Evolutionary conservation across 2,329 filamentous ascomycete genomes (phyloP), one percentile per base, ranked within the genome.

Genomic region (Paraconiothyrium brasiliense): DNA sequence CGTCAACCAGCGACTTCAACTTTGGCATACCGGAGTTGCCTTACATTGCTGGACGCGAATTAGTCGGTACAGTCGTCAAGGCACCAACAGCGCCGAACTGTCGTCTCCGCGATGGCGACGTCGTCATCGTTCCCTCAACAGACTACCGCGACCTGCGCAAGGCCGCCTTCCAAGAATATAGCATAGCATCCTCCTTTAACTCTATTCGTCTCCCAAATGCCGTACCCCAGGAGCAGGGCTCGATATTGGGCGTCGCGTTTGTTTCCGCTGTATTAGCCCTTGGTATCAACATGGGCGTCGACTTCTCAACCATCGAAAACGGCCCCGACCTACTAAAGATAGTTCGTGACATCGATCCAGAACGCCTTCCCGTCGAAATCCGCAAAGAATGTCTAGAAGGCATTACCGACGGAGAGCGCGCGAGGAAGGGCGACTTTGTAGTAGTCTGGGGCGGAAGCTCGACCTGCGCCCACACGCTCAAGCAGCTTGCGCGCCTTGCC

Each of bases 381-480:
- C 78, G 83, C 2, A 73, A 82, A 4, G 90, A 93, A 72, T 89
- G 88, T 59, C 82, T 91, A n/a, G 73, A 82, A 0, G 83, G 84
- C 0, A 86, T 90, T 6, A 65, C 72, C 0, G 70, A 79, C 1
- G 69, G 74, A 0, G 88, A 91, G 64, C 80, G 88, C 9, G 85
- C 88, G 0, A 80, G 81, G 46, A 67, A 77, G 0, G 90, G 89
- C 0, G 90, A 93, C 62, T 93, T 89, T 86, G 78, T 93, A 43
- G 87, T 87, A 1, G 86, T 93, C 50, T 93, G 91, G 90, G 91
- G 91, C 59, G 91, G 75, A 8, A 92, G 89, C 1, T 90, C 89
- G 0, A 92, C 89, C 0, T 91, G 89, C 1, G 91, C 90, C 0
- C 85, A 88, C 64, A 81, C 91, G 7, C 82, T 86, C 0, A 83